These are phyloP conservation scores for Colletotrichum lentis DNA, from an alignment of 2,329 filamentous ascomycete species.

Conservation along the genomic window DNA sequence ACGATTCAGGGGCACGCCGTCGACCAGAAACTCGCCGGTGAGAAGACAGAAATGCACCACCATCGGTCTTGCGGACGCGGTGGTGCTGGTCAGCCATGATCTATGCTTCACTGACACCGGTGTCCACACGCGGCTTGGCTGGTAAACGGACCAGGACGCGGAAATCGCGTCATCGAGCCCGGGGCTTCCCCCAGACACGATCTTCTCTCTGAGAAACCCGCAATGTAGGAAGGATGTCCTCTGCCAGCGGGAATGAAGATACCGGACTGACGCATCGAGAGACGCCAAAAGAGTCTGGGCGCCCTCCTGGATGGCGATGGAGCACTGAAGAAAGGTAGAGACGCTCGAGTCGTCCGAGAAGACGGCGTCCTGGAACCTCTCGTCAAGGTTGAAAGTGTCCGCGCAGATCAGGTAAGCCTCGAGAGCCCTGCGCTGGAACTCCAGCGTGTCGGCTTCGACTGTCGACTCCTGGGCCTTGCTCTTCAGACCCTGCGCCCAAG, in stretches of 20 bases:
- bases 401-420: conserved; percentile 54
- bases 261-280: background rate
- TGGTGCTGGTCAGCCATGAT: conserved; percentile 3
- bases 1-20: conserved; percentile 58
- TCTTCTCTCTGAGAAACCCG: background rate
- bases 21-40: conserved; percentile 60
- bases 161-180: conserved; percentile 7
- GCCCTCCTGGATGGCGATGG: conserved; percentile 48
- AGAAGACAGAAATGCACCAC: conserved; percentile 59
- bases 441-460: conserved; percentile 43
- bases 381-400: conserved; percentile 56
- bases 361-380: conserved; percentile 39
- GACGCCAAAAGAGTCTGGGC: background rate
- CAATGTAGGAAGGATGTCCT: background rate
- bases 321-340: conserved; percentile 49
- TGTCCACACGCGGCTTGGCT: background rate
- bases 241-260: conserved; percentile 15
- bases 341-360: conserved; percentile 41
- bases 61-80: conserved; percentile 27
- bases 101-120: background rate
- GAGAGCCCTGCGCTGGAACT: conserved; percentile 47
- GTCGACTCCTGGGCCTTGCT: conserved; percentile 40
- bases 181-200: background rate
- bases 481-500: conserved; percentile 52
- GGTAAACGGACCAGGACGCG: background rate